phyloP scores from a whole-genome alignment of 306 rosid species.

The Dalbergia cochinchinensis region DNA sequence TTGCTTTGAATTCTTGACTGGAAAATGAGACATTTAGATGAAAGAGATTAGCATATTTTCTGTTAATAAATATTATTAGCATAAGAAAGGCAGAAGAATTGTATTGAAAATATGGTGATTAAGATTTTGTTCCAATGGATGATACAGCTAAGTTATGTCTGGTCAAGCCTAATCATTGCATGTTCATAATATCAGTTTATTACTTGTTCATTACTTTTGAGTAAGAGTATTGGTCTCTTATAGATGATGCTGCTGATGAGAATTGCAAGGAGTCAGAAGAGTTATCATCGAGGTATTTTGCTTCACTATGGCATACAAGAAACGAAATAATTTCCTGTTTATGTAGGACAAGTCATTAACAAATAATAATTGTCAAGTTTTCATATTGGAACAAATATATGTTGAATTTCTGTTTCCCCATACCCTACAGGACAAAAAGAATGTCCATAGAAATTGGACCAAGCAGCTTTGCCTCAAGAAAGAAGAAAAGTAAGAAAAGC shows the following conservation, averaged over 20 bases:
- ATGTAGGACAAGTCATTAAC: neutral
- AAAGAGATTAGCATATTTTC: conserved; percentile 3
- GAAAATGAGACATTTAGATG: conserved; percentile 1
- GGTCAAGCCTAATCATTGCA: neutral
- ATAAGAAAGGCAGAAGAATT: conserved; percentile 3
- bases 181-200: neutral
- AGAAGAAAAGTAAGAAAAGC: conserved; percentile 83
- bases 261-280: conserved; percentile 70
- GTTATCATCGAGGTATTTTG: conserved; percentile 62
- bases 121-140: conserved; percentile 21
- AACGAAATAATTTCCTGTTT: neutral
- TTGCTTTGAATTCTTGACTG: neutral
- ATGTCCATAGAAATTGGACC: conserved; percentile 89
- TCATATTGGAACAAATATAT: neutral
- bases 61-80: neutral
- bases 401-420: conserved; percentile 24
- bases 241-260: conserved; percentile 60
- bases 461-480: conserved; percentile 88
- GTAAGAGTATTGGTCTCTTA: conserved; percentile 4
- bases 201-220: conserved; percentile 5
- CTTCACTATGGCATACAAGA: conserved; percentile 26
- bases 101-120: neutral
- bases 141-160: neutral
- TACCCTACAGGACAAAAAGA: conserved; percentile 77
- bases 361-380: neutral